phyloP scores from a whole-genome alignment of 352 stramenopile genomes.

The Plasmopara muralis region DNA sequence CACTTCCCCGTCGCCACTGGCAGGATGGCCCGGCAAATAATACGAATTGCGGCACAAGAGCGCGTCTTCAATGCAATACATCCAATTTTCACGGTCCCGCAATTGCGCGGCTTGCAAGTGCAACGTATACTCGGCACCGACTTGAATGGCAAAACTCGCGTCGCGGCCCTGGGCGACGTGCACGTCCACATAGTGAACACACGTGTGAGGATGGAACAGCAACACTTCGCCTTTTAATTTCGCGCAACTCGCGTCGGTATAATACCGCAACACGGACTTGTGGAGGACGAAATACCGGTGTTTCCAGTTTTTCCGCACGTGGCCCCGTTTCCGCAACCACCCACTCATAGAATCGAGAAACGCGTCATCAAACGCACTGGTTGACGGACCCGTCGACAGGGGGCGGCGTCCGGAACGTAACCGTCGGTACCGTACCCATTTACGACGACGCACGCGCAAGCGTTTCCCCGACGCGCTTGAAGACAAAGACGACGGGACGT shows the following conservation, averaged over 20 bases:
- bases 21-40: conserved; percentile 20
- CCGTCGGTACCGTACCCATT: conserved; percentile 59
- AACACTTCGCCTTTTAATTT: conserved; percentile 71
- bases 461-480: conserved; percentile 31
- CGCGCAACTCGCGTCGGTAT: conserved; percentile 39
- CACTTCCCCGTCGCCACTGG: conserved; percentile 13
- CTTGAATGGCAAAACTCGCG: conserved; percentile 54
- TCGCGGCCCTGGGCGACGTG: conserved; percentile 45
- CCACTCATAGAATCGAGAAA: conserved; percentile 68
- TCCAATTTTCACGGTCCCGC: conserved; percentile 67
- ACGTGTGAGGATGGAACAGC: conserved; percentile 62
- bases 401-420: conserved; percentile 17
- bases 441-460: conserved; percentile 45
- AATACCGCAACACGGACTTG: conserved; percentile 62
- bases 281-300: conserved; percentile 66
- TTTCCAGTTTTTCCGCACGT: conserved; percentile 79
- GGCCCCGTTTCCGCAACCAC: conserved; percentile 60
- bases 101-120: conserved; percentile 50
- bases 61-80: conserved; percentile 74
- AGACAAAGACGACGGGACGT: conserved; percentile 18
- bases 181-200: conserved; percentile 66
- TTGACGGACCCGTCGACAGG: conserved; percentile 6
- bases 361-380: conserved; percentile 53
- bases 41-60: conserved; percentile 71
- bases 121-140: conserved; percentile 52